Percentiles rank a stretch among this genome's conserved stretches.
These are phyloP conservation scores for Leishmania aethiopica DNA, from an alignment of 208 protist genomes.

Conservation along the genomic window DNA sequence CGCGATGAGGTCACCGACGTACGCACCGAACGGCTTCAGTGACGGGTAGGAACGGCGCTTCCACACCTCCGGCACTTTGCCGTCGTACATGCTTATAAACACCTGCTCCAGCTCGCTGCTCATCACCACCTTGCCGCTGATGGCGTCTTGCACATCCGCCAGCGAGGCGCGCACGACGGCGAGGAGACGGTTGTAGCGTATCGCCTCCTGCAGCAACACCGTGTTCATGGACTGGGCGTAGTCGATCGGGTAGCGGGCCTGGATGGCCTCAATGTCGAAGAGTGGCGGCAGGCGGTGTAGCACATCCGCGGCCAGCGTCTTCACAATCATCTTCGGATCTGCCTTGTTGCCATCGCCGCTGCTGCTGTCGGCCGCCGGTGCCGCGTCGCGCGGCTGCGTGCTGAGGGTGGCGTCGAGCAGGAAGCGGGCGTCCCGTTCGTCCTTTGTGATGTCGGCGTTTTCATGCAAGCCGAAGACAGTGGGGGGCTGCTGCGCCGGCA, in stretches of 20 bases:
- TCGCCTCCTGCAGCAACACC: constrained; percentile 93
- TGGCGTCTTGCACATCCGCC: constrained; percentile 94
- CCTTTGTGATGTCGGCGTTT: constrained; percentile 96
- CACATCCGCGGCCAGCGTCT: constrained; percentile 88
- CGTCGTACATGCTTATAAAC: constrained; percentile 93
- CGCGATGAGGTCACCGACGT: constrained; percentile 94
- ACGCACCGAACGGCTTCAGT: constrained; percentile 96
- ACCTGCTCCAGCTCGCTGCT: constrained; percentile 95
- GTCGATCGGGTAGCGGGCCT: constrained; percentile 83
- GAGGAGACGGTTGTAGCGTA: constrained; percentile 95
- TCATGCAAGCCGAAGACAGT: constrained; percentile 94
- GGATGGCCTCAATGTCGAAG: constrained; percentile 93
- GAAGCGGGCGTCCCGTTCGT: constrained; percentile 87
- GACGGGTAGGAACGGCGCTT: constrained; percentile 95
- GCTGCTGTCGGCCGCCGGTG: neutral
- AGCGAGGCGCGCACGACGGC: constrained; percentile 91
- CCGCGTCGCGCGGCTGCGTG: constrained; percentile 87
- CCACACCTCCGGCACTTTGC: constrained; percentile 93
- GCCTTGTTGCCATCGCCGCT: constrained; percentile 32
- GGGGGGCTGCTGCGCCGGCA: constrained; percentile 85
- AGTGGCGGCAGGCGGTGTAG: constrained; percentile 79
- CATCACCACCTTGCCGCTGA: constrained; percentile 98
- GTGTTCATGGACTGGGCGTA: constrained; percentile 97
- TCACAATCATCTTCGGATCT: constrained; percentile 88
- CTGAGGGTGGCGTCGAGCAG: constrained; percentile 88